Percentiles rank a stretch among this genome's conserved stretches.
Conservation (phyloP, 169 alveolate genomes). For the Neospora caninum region DNA sequence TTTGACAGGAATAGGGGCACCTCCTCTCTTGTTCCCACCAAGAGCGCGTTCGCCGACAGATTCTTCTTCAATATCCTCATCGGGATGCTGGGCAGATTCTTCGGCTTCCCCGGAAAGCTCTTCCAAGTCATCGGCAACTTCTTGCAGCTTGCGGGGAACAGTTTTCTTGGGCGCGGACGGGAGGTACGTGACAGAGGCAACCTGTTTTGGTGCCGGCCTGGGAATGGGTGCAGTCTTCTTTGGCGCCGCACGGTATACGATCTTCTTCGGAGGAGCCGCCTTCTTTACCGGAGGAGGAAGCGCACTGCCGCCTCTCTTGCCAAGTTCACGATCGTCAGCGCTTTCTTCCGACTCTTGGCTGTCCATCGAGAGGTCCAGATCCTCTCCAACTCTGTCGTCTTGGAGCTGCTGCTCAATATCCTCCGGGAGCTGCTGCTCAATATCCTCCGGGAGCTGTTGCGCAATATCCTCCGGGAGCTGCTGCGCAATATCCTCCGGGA, state of each 20-base stretch:
- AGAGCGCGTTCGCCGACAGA: constrained; percentile 1
- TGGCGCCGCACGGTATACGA: background rate
- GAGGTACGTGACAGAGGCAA: background rate
- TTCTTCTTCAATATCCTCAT: background rate
- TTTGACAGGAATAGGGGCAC: background rate
- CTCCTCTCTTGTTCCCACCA: background rate
- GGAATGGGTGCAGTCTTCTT: background rate
- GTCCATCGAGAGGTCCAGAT: background rate
- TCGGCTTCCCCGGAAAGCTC: background rate
- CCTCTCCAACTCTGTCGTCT: background rate
- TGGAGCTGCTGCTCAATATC: background rate
- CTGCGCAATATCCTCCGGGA: background rate
- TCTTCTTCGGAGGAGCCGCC: background rate
- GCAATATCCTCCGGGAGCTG: background rate
- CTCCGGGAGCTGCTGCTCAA: background rate
- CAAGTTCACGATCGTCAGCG: background rate
- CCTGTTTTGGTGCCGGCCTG: background rate
- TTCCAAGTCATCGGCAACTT: background rate
- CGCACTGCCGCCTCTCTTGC: background rate
- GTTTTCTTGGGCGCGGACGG: background rate
- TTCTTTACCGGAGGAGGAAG: background rate
- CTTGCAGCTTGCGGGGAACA: background rate
- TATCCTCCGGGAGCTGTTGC: too few relatives aligned
- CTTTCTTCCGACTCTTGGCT: background rate
- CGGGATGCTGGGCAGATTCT: background rate